Conservation (phyloP, 805 yeast genomes). For the Myxozyma nipponensis region DNA sequence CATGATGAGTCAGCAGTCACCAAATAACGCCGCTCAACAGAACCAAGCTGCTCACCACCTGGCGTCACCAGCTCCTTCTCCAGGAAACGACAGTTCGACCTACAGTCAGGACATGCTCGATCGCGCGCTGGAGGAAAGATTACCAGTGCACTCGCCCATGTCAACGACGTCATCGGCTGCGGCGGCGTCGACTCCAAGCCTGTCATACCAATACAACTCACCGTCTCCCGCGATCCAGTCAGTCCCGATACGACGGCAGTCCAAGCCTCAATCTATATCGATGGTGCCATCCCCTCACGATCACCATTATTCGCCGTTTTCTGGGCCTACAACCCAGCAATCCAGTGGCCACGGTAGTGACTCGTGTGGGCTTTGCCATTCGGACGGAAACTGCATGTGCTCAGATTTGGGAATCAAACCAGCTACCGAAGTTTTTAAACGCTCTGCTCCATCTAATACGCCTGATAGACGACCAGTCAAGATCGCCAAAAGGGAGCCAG, state of each 20-base stretch:
- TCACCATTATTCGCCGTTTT: neutral
- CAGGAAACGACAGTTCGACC: conserved; percentile 33
- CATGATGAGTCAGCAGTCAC: neutral
- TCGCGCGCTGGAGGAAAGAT: conserved; percentile 25
- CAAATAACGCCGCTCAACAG: neutral
- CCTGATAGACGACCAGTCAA: neutral
- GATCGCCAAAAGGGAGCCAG: neutral
- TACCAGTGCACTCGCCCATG: conserved; percentile 17
- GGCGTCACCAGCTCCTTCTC: conserved; percentile 53
- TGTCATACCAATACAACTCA: conserved; percentile 1
- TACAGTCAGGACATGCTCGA: conserved; percentile 24
- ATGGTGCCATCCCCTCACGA: too few relatives aligned
- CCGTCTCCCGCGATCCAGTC: conserved; percentile 9
- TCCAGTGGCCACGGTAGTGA: neutral
- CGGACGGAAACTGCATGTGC: conserved; percentile 27
- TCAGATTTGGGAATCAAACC: conserved; percentile 23
- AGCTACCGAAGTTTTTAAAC: conserved; percentile 19
- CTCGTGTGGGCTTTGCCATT: conserved; percentile 24
- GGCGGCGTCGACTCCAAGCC: conserved; percentile 9
- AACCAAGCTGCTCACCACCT: conserved; percentile 37
- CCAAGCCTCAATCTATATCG: conserved; percentile 1
- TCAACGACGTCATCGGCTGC: conserved; percentile 18
- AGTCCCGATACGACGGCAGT: conserved; percentile 13
- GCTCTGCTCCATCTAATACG: conserved; percentile 1
- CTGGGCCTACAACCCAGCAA: neutral